Conservation (phyloP, 225 moss, liverwort and hornwort species). For the Bryum argenteum region DNA sequence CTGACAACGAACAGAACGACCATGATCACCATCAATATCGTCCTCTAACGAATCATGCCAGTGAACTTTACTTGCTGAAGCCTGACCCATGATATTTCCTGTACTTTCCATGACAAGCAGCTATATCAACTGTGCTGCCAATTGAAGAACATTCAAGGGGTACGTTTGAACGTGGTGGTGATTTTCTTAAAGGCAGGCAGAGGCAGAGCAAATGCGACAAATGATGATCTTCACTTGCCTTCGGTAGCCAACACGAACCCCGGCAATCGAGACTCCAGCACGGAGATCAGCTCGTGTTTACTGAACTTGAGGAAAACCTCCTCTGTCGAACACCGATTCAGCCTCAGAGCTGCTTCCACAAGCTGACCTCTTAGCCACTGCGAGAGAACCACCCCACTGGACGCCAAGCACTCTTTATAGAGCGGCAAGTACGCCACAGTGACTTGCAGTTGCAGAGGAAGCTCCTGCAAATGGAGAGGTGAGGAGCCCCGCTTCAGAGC, state of each 20-base stretch:
- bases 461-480: slow-evolving; percentile 93
- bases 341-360: slow-evolving; percentile 77
- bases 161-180: background rate
- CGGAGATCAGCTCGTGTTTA: slow-evolving; percentile 66
- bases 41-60: slow-evolving; percentile 25
- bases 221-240: slow-evolving; percentile 44
- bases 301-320: slow-evolving; percentile 65
- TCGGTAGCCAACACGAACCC: slow-evolving; percentile 63
- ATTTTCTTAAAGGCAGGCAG: slow-evolving; percentile 24
- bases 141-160: slow-evolving; percentile 19
- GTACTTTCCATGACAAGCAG: slow-evolving; percentile 50
- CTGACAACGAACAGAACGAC: slow-evolving; percentile 43
- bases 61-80: slow-evolving; percentile 35
- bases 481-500: slow-evolving; percentile 83
- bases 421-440: slow-evolving; percentile 92
- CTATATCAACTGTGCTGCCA: slow-evolving; percentile 33
- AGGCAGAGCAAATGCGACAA: slow-evolving; percentile 34
- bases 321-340: slow-evolving; percentile 53
- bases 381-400: slow-evolving; percentile 89
- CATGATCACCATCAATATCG: slow-evolving; percentile 37
- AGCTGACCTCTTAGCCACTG: slow-evolving; percentile 98
- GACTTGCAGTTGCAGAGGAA: slow-evolving; percentile 90
- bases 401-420: slow-evolving; percentile 81
- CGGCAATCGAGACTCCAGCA: slow-evolving; percentile 89
- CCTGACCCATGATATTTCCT: slow-evolving; percentile 34